Evolutionary conservation across 495 filamentous ascomycete species (phyloP), one percentile per base, ranked within the genome.

Genomic region (Penicillium crystallinum): DNA sequence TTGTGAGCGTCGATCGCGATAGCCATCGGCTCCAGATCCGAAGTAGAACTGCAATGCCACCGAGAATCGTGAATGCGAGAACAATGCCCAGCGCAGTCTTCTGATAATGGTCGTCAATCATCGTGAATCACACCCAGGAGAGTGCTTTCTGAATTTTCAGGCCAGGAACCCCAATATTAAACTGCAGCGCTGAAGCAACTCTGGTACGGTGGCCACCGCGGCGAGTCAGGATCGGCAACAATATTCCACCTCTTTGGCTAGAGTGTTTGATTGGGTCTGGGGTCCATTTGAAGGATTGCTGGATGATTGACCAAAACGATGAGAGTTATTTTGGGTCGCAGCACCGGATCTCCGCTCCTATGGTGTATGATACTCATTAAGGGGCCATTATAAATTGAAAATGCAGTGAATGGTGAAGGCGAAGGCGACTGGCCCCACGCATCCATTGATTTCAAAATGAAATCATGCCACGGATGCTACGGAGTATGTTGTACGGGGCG

Each of bases 1-100:
- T 53, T 4, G 57, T 55, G 4, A 67, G 44, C 8, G 54, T 30
- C 31, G 57, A 60, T 52, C 64, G 41, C 34, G 75, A 69, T 25
- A 81, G 62, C 53, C 61, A 68, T 46, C 76, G 68, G 54, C 74
- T 71, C 50, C 72, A 77, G 10, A 70, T 56, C 25, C 76, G 65
- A 30, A 75, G 52, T 21, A 68, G 34, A 29, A 79, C 62, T 6
- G 75, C 63, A 22, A 77, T 50, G 1, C 75, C 68, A 12, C 74
- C 72, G 6, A 81, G 52, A 14, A 67, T 62, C 10, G 76, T 66
- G 39, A 81, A 79, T 41, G 71, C 71, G 43, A 78, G 64, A 23
- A 74, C 70, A 49, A 81, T 61, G 19, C 67, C 73, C 39, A 78
- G 59, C 11, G 74, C 76, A 27, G 65, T 65, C 22, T 59, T 67